Evolutionary conservation across 2,329 filamentous ascomycete species (phyloP).

Genomic region (Aaosphaeria pasadenensis): DNA sequence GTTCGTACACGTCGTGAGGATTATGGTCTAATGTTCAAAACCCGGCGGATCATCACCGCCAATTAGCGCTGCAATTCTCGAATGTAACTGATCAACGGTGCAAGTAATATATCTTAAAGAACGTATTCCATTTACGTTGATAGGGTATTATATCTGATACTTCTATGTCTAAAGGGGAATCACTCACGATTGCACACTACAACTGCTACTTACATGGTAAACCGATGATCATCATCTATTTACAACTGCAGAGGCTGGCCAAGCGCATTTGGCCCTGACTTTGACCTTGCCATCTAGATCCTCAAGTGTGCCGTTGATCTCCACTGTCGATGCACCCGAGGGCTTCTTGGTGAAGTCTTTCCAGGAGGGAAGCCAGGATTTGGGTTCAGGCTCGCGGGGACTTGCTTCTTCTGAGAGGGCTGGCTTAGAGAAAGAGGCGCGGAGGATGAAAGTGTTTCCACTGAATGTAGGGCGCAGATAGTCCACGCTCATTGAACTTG

Average conservation of each 20-base stretch:
- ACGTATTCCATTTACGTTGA: too few relatives aligned
- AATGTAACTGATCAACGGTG: too few relatives aligned
- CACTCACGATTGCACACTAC: too few relatives aligned
- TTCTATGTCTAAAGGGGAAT: too few relatives aligned
- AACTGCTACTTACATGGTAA: too few relatives aligned
- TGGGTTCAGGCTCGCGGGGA: constrained; percentile 20
- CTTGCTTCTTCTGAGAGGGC: constrained; percentile 21
- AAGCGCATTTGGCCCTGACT: constrained; percentile 52
- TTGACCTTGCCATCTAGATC: constrained; percentile 54
- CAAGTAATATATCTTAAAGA: too few relatives aligned
- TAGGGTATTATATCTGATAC: too few relatives aligned
- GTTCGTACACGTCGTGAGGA: too few relatives aligned
- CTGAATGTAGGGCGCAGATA: constrained; percentile 62
- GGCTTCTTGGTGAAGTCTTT: constrained; percentile 47
- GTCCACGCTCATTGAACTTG: constrained; percentile 47
- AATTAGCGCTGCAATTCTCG: too few relatives aligned
- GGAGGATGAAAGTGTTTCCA: constrained; percentile 63
- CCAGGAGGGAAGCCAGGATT: constrained; percentile 28
- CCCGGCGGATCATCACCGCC: too few relatives aligned
- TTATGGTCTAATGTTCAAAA: too few relatives aligned
- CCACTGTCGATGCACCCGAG: constrained; percentile 31
- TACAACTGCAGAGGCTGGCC: constrained; percentile 6
- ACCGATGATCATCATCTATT: too few relatives aligned
- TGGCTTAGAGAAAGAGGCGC: constrained; percentile 41
- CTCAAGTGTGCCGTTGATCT: constrained; percentile 55